Percentiles rank a stretch among this genome's conserved stretches.
These are phyloP conservation scores for Colletotrichum sp. DNA, from an alignment of 2,329 filamentous ascomycete genomes.

Conservation along the genomic window DNA sequence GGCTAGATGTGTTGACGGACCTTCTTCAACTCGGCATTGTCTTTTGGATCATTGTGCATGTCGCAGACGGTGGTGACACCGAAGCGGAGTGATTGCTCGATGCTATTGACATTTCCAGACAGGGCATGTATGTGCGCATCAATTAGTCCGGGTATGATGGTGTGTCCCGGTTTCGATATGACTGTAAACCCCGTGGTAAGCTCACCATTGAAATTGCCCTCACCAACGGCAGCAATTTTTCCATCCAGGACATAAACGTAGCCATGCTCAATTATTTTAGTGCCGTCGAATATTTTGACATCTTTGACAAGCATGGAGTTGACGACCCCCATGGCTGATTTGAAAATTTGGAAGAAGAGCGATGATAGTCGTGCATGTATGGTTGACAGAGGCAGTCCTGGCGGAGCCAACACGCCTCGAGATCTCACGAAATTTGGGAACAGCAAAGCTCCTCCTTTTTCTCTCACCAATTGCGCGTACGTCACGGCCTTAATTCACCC, in stretches of 20 bases:
- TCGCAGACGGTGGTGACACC: conserved; percentile 58
- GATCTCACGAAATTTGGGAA: not conserved
- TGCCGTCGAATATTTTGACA: conserved; percentile 52
- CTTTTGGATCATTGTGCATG: conserved; percentile 46
- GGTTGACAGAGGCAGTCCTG: not conserved
- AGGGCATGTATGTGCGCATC: conserved; percentile 55
- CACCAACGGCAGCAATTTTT: conserved; percentile 36
- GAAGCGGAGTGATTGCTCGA: conserved; percentile 50
- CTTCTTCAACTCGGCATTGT: conserved; percentile 34
- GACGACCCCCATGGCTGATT: not conserved
- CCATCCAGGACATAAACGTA: conserved; percentile 45
- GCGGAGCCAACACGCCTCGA: not conserved
- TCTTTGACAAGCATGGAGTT: conserved; percentile 1
- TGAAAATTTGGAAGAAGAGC: rapidly evolving
- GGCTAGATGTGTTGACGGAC: not conserved
- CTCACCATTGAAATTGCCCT: conserved; percentile 9
- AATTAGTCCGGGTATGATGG: conserved; percentile 54
- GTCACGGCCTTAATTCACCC: not conserved
- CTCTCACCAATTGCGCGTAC: not conserved
- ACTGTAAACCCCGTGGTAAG: conserved; percentile 22
- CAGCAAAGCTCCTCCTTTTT: not conserved
- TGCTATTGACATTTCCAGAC: conserved; percentile 33
- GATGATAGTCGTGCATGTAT: not conserved
- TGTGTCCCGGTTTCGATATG: conserved; percentile 49
- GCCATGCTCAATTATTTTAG: conserved; percentile 42